Percentiles rank a stretch among this genome's conserved stretches.
Conservation (phyloP, 495 filamentous ascomycete genomes). For the Penicillium lagena region DNA sequence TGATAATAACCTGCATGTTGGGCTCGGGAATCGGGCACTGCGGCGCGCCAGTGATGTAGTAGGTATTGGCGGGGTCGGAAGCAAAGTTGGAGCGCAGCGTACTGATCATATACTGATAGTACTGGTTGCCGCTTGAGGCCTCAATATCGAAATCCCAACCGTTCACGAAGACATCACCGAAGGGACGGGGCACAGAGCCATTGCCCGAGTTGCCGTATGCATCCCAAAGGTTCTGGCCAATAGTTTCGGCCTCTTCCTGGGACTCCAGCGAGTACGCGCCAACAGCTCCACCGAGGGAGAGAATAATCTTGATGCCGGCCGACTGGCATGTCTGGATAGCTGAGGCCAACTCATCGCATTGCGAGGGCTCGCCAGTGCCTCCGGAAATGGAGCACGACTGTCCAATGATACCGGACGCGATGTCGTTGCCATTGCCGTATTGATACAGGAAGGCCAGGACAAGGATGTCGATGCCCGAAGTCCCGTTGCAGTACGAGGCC, state of each 20-base stretch:
- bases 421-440: slow-evolving; percentile 23
- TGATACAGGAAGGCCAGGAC: slow-evolving; percentile 47
- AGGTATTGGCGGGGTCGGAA: slow-evolving; percentile 30
- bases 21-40: slow-evolving; percentile 57
- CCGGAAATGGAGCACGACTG: slow-evolving; percentile 13
- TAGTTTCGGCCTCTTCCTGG: slow-evolving; percentile 32
- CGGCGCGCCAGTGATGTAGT: slow-evolving; percentile 60
- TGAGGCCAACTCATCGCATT: slow-evolving; percentile 38
- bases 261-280: slow-evolving; percentile 33
- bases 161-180: slow-evolving; percentile 48
- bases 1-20: slow-evolving; percentile 46
- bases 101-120: slow-evolving; percentile 38
- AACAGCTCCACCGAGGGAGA: slow-evolving; percentile 42
- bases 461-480: slow-evolving; percentile 41
- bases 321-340: slow-evolving; percentile 46
- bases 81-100: slow-evolving; percentile 39
- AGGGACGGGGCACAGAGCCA: slow-evolving; percentile 33
- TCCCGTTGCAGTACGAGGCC: slow-evolving; percentile 27
- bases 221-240: slow-evolving; percentile 48
- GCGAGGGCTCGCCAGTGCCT: slow-evolving; percentile 11
- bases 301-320: slow-evolving; percentile 41
- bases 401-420: slow-evolving; percentile 21
- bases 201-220: slow-evolving; percentile 42
- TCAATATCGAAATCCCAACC: slow-evolving; percentile 54
- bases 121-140: slow-evolving; percentile 17